phyloP scores from a whole-genome alignment of 305 asterid species.

The Fraxinus sp. region DNA sequence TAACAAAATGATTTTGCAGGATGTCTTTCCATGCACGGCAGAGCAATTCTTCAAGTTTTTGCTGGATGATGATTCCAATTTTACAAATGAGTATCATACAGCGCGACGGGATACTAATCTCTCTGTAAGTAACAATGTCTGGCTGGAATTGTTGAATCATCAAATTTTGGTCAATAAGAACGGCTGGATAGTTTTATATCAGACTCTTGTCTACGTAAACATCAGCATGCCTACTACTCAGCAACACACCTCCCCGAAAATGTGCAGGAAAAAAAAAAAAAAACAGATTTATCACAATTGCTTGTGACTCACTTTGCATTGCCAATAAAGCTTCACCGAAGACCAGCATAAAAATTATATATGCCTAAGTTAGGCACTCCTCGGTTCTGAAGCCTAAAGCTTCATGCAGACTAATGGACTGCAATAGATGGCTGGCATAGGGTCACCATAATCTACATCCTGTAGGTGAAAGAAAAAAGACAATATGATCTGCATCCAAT shows the following conservation, averaged over 20 bases:
- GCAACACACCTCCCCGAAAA: not conserved
- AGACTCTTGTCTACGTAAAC: not conserved
- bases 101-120: constrained; percentile 76
- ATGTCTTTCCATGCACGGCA: constrained; percentile 72
- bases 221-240: not conserved
- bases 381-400: not conserved
- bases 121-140: constrained; percentile 45
- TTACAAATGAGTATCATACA: constrained; percentile 70
- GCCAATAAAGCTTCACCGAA: not conserved
- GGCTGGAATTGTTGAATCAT: not conserved
- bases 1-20: constrained; percentile 47
- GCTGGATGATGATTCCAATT: constrained; percentile 73
- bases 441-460: not conserved
- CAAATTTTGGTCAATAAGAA: not conserved
- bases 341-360: not conserved
- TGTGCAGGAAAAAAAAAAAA: not conserved
- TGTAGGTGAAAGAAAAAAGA: not conserved
- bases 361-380: not conserved
- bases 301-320: not conserved
- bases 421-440: not conserved
- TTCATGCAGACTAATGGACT: not conserved
- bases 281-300: not conserved
- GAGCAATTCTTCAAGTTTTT: constrained; percentile 73
- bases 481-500: not conserved
- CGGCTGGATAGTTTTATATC: not conserved